Conservation (phyloP, 176 grass and related monocot genomes). For the Juncus inflexus region DNA sequence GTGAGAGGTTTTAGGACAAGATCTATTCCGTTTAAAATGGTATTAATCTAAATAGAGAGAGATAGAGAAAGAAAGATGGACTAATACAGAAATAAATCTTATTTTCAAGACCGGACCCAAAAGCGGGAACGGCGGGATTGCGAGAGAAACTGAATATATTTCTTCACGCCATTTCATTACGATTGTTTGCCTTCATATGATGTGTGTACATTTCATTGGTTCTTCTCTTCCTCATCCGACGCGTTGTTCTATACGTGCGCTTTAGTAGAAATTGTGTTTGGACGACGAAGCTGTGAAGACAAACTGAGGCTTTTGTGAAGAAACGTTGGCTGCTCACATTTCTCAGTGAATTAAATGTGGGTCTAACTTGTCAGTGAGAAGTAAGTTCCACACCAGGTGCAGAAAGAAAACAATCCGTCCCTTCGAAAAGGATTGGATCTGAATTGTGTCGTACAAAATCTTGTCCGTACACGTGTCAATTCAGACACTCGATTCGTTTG, state of each 20-base stretch:
- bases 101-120: neutral
- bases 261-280: neutral
- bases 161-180: neutral
- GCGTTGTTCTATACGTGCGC: neutral
- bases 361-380: neutral
- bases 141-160: constrained; percentile 4
- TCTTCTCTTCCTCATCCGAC: neutral
- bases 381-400: neutral
- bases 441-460: neutral
- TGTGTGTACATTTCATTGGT: neutral
- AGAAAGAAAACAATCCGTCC: neutral
- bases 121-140: constrained; percentile 31
- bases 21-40: neutral
- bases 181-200: neutral
- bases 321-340: neutral
- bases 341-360: neutral
- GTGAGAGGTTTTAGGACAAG: neutral
- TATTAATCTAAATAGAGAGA: neutral
- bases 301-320: neutral
- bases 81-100: neutral
- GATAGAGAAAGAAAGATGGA: neutral
- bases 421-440: neutral
- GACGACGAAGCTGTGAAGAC: neutral
- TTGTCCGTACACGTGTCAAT: neutral
- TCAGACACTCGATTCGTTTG: neutral